phyloP scores from a whole-genome alignment of 176 grass and related monocot genomes.

The bread wheat (Triticum aestivum) region IWGSC_CS_RefSeq_v2.1 NC_057812.1:90427814-90428313 shows the following conservation, averaged over 20 bases:
- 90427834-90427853: not conserved
- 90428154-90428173: not conserved
- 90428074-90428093: constrained; percentile 63
- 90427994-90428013: constrained; percentile 57
- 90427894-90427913: not conserved
- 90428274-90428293: not conserved
- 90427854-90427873: constrained; percentile 1
- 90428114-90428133: not conserved
- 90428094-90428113: constrained; percentile 23
- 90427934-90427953: not conserved
- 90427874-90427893: not conserved
- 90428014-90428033: constrained; percentile 63
- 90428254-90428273: constrained; percentile 2
- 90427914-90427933: not conserved
- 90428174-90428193: not conserved
- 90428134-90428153: not conserved
- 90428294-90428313: not conserved
- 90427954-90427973: constrained; percentile 65
- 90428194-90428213: constrained; percentile 84
- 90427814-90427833: not conserved
- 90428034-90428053: constrained; percentile 62
- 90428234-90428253: constrained; percentile 51
- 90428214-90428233: constrained; percentile 63
- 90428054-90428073: constrained; percentile 52
- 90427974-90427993: constrained; percentile 35